phyloP scores from a whole-genome alignment of 2,329 filamentous ascomycete species.

The Pseudovirgaria hyperparasitica region DNA sequence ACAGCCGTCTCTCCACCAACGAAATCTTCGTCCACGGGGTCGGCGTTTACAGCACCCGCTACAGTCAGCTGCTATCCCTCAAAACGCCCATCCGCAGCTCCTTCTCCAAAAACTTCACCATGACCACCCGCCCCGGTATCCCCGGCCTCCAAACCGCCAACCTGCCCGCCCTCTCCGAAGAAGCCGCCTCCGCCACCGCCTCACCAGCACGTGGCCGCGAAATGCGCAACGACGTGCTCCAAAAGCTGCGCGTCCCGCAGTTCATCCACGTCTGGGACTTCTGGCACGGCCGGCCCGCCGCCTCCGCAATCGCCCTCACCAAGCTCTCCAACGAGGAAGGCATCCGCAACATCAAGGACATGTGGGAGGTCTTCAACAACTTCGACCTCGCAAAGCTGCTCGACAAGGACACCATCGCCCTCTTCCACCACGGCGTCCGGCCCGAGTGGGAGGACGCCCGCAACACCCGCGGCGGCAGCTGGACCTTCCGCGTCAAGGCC shows the following conservation, averaged over 20 bases:
- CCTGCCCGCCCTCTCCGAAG: conserved; percentile 49
- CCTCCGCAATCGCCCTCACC: conserved; percentile 12
- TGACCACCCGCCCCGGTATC: conserved; percentile 13
- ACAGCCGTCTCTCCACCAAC: too few species aligned
- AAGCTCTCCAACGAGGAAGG: conserved; percentile 14
- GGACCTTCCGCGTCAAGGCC: conserved; percentile 86
- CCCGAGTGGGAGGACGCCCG: conserved; percentile 78
- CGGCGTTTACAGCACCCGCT: too few species aligned
- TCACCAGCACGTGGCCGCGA: conserved; percentile 67
- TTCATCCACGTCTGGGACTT: conserved; percentile 40
- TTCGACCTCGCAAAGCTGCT: conserved; percentile 62
- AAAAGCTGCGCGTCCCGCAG: conserved; percentile 34
- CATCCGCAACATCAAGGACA: conserved; percentile 35
- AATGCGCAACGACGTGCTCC: conserved; percentile 43
- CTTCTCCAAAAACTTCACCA: conserved; percentile 11
- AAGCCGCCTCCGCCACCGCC: conserved; percentile 45
- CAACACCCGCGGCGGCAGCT: conserved; percentile 75
- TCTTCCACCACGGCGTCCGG: conserved; percentile 72
- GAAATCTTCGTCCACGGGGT: too few species aligned
- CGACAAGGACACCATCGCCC: conserved; percentile 55
- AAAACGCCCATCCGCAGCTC: too few species aligned
- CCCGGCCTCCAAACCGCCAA: conserved; percentile 22
- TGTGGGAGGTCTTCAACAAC: conserved; percentile 49
- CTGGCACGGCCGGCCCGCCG: conserved; percentile 32
- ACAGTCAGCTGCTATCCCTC: too few species aligned